These are phyloP conservation scores for Termitomyces titanicus DNA, from an alignment of 768 basidiomycete species.

Conservation along the genomic window DNA sequence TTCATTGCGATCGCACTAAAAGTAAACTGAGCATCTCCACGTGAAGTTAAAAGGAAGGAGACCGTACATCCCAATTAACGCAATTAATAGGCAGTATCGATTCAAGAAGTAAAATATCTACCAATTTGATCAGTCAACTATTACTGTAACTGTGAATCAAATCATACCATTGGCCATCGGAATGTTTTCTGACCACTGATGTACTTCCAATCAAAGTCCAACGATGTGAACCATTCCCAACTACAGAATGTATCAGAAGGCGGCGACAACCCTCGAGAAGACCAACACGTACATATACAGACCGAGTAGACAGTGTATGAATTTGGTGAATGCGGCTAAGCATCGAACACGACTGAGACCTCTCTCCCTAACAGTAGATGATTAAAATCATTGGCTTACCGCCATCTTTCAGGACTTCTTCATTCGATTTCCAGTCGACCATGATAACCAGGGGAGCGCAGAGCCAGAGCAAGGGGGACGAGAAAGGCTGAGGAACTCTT, in stretches of 20 bases:
- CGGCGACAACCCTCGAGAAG: not conserved
- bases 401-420: constrained; percentile 43
- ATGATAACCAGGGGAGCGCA: constrained; percentile 29
- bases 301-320: constrained; percentile 59
- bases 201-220: constrained; percentile 64
- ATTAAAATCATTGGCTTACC: constrained; percentile 29
- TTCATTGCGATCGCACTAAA: constrained; percentile 54
- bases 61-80: constrained; percentile 66
- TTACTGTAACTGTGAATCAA: not conserved
- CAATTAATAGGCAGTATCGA: constrained; percentile 61
- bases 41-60: not conserved
- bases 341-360: not conserved
- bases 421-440: constrained; percentile 55
- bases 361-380: not conserved
- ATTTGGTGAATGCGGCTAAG: constrained; percentile 45
- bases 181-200: constrained; percentile 53
- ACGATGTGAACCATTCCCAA: constrained; percentile 65
- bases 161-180: constrained; percentile 61
- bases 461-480: constrained; percentile 12
- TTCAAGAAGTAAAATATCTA: constrained; percentile 70
- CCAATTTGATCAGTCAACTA: not conserved
- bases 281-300: constrained; percentile 48
- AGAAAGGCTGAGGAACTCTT: constrained; percentile 9
- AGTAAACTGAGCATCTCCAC: constrained; percentile 4
- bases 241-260: constrained; percentile 26